phyloP scores from a whole-genome alignment of 305 asterid species.

The Fraxinus nigra region DNA sequence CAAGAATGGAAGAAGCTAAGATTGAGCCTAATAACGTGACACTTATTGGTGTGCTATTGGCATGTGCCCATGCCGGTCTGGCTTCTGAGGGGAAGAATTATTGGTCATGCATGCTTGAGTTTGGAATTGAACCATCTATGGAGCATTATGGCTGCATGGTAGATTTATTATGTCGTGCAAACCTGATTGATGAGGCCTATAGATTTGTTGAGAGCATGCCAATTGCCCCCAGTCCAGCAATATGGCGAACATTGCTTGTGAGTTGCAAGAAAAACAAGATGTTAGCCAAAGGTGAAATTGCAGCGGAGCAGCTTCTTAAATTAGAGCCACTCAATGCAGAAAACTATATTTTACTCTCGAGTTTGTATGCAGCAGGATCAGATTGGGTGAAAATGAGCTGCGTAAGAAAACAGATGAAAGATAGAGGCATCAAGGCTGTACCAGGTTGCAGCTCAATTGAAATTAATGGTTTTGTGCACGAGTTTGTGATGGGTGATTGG shows the following conservation, averaged over 20 bases:
- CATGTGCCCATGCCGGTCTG: constrained; percentile 62
- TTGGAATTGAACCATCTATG: constrained; percentile 57
- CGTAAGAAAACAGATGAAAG: constrained; percentile 59
- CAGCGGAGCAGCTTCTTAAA: constrained; percentile 49
- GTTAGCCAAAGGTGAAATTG: constrained; percentile 46
- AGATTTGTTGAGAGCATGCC: constrained; percentile 54
- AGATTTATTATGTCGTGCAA: constrained; percentile 61
- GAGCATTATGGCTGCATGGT: constrained; percentile 42
- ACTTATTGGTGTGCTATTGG: constrained; percentile 60
- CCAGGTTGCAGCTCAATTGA: constrained; percentile 77
- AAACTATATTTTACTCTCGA: constrained; percentile 27
- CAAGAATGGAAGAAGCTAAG: constrained; percentile 8
- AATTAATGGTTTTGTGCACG: constrained; percentile 59
- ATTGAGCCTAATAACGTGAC: constrained; percentile 59
- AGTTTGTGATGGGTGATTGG: constrained; percentile 44
- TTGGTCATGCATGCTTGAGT: constrained; percentile 40
- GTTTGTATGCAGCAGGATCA: constrained; percentile 46
- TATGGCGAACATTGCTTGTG: constrained; percentile 47
- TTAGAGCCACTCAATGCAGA: constrained; percentile 57
- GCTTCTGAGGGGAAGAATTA: constrained; percentile 55
- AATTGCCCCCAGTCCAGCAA: constrained; percentile 50
- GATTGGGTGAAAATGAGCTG: constrained; percentile 66
- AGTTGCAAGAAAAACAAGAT: constrained; percentile 55
- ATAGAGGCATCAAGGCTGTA: constrained; percentile 48
- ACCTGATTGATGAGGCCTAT: constrained; percentile 47